Evolutionary conservation across 2,329 filamentous ascomycete species (phyloP), one percentile per base, ranked within the genome.

Genomic region (Trichoderma pleuroti): DNA sequence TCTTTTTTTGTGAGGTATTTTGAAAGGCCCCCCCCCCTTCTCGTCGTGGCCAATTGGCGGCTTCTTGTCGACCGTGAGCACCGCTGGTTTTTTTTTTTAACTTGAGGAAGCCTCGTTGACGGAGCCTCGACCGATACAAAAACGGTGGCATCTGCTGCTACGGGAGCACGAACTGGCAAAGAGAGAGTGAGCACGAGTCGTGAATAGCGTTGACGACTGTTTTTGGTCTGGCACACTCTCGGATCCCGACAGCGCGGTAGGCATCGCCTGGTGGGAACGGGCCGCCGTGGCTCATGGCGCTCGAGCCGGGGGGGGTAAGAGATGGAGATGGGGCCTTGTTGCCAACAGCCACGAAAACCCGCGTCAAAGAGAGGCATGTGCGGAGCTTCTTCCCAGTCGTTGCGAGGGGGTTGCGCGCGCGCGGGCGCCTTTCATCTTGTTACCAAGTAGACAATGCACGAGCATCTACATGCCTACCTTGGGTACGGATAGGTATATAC

Each of bases 231-330:
- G 56, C 63, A 63, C 56, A 52, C 39, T 52, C 39, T 57, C 56
- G 54, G 54, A 63, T 64, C 57, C 65, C 70, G 65, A 57, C 46
- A 68, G 65, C 32, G 36, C 39, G 65, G 70, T 69, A 71, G 54
- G 61, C 70, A 52, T 68, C 66, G 66, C 30, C 65, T 70, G 70
- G 65, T 57, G 34, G 70, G 64, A 68, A 63, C 70, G 59, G 70
- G 59, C 70, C 65, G 70, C 21, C 42, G 42, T 61, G 49, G 70
- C 59, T 69, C 63, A 52, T 61, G 49, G 57, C 61, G 57, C 52
- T 54, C 21, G 46, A 42, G 32, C 49, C 39, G 36, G 70, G 26
- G 42, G n/a, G n/a, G n/a, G n/a, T n/a, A n/a, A n/a, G n/a, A n/a
- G n/a, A 34, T 36, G 56, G 42, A 68, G 56, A 67, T 63, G 46